These are phyloP conservation scores for Arthrobotrys conoides DNA, from an alignment of 2,329 filamentous ascomycete species.

Conservation along the genomic window DNA sequence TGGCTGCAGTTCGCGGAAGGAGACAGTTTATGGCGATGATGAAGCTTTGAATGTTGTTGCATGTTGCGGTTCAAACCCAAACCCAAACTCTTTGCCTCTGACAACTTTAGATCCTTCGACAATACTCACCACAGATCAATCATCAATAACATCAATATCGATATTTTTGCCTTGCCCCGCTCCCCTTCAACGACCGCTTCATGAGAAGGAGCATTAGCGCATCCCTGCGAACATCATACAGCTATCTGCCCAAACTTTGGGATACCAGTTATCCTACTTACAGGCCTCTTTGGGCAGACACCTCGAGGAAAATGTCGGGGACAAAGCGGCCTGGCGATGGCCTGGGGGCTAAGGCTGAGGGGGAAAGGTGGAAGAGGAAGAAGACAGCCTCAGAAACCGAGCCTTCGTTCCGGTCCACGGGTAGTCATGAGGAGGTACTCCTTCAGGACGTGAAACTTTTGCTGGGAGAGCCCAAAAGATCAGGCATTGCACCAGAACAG, in stretches of 20 bases:
- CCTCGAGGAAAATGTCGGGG: slow-evolving; percentile 23
- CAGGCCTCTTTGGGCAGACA: background rate
- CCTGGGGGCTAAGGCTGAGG: background rate
- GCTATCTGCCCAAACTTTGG: background rate
- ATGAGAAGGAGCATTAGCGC: slow-evolving; percentile 1
- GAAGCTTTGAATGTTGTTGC: background rate
- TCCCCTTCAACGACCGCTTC: background rate
- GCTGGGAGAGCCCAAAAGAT: slow-evolving; percentile 9
- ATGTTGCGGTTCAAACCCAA: slow-evolving; percentile 13
- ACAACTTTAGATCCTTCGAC: background rate
- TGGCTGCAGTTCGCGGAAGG: background rate
- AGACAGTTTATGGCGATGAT: background rate
- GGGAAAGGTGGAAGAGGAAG: slow-evolving; percentile 41
- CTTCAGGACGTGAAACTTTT: slow-evolving; percentile 35
- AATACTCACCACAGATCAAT: background rate
- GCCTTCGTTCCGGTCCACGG: slow-evolving; percentile 9
- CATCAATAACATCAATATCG: background rate
- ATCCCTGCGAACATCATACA: slow-evolving; percentile 1
- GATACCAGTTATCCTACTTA: background rate
- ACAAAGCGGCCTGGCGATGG: slow-evolving; percentile 38
- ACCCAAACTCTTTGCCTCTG: background rate
- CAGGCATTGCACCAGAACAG: slow-evolving; percentile 70
- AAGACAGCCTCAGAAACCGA: background rate
- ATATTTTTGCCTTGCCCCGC: too few relatives aligned
- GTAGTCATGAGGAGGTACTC: slow-evolving; percentile 43